Evolutionary conservation across 768 basidiomycete species (phyloP).

Genomic region (Pleurotus eryngii): DNA sequence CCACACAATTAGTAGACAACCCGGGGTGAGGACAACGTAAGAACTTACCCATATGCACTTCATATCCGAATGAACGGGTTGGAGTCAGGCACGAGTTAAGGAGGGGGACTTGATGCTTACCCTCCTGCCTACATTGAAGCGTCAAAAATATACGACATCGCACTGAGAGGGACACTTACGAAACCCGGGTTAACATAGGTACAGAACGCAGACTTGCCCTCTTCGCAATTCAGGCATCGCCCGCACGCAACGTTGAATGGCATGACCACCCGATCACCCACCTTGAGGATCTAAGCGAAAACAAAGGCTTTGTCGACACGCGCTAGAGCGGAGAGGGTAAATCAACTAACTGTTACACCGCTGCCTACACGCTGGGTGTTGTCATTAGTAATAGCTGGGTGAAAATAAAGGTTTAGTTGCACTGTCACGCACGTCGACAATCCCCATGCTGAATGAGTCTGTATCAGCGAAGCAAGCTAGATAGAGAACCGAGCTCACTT

Average conservation of each 20-base stretch:
- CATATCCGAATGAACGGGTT: neutral
- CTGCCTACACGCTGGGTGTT: slow-evolving; percentile 35
- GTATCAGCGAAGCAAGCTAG: neutral
- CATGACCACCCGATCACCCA: slow-evolving; percentile 59
- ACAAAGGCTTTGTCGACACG: neutral
- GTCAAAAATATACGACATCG: no score
- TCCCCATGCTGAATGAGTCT: slow-evolving; percentile 36
- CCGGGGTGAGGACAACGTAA: neutral
- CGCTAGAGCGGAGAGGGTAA: neutral
- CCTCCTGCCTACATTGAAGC: slow-evolving; percentile 37
- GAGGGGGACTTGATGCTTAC: slow-evolving; percentile 18
- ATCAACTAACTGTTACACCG: slow-evolving; percentile 36
- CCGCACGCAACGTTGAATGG: slow-evolving; percentile 61
- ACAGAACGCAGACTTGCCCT: slow-evolving; percentile 51
- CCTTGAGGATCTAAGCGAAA: slow-evolving; percentile 39
- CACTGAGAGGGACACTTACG: slow-evolving; percentile 28
- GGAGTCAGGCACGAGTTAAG: no score
- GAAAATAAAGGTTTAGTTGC: no score
- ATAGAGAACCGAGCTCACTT: slow-evolving; percentile 29
- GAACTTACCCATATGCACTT: slow-evolving; percentile 43
- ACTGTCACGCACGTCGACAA: slow-evolving; percentile 36
- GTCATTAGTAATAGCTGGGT: no score
- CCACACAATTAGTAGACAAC: neutral
- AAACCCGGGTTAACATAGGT: slow-evolving; percentile 57
- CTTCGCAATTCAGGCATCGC: slow-evolving; percentile 54